A percentile compares a stretch with the other conserved stretches of the same genome.
phyloP scores from a whole-genome alignment of 2,329 filamentous ascomycete genomes.

The Exophiala bonariae region DNA sequence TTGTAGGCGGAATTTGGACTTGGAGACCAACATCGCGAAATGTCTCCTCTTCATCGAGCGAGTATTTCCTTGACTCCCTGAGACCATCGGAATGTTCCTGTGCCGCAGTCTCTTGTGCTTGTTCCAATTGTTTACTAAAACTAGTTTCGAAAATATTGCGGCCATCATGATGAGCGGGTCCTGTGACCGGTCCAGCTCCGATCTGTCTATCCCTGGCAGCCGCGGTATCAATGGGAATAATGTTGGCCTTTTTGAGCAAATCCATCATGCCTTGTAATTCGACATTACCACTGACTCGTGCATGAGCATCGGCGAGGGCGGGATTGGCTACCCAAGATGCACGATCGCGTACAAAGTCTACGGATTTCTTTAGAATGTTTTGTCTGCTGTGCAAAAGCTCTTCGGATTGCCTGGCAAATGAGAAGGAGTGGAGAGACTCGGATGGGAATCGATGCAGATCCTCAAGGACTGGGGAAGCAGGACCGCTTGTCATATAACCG shows the following conservation, averaged over 20 bases:
- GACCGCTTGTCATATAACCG: conserved; percentile 58
- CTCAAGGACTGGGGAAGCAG: conserved; percentile 72
- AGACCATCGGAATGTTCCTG: conserved; percentile 6
- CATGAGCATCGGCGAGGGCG: conserved; percentile 79
- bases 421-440: conserved; percentile 97
- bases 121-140: conserved; percentile 59
- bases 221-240: conserved; percentile 68
- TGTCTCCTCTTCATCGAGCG: conserved; percentile 19
- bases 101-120: conserved; percentile 39
- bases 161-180: conserved; percentile 70
- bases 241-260: conserved; percentile 75
- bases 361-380: conserved; percentile 86
- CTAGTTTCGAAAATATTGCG: conserved; percentile 84
- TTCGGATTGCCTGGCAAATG: conserved; percentile 92
- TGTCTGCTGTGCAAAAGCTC: conserved; percentile 89
- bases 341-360: conserved; percentile 95
- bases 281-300: conserved; percentile 75
- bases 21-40: conserved; percentile 20
- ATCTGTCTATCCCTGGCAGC: conserved; percentile 42
- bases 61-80: conserved; percentile 16
- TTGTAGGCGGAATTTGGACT: conserved; percentile 21
- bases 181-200: conserved; percentile 68
- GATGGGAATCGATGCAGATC: conserved; percentile 90
- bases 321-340: conserved; percentile 77
- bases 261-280: conserved; percentile 92